Conservation (phyloP, 257 asterid genomes). For the Solanum medicagineum region DNA sequence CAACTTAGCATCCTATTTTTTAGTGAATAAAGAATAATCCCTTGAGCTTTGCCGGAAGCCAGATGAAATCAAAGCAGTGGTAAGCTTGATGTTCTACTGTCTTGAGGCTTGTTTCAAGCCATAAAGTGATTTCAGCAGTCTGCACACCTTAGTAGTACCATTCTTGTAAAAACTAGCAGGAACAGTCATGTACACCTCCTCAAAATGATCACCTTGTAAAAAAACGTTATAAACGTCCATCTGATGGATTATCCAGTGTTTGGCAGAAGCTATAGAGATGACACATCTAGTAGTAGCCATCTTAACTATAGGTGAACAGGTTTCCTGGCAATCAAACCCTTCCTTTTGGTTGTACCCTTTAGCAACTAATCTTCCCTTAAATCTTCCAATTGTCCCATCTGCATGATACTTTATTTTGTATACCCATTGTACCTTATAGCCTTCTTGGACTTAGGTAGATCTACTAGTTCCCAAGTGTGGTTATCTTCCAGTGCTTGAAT, state of each 20-base stretch:
- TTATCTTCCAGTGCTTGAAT: fast-evolving
- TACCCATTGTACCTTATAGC: not conserved
- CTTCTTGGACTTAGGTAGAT: fast-evolving
- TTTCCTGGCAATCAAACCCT: not conserved
- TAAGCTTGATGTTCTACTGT: too few relatives aligned
- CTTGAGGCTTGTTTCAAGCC: too few relatives aligned
- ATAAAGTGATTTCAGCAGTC: too few relatives aligned
- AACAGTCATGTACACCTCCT: too few relatives aligned
- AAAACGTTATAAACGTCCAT: too few relatives aligned
- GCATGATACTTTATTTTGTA: too few relatives aligned
- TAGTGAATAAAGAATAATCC: not conserved
- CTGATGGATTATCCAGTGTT: fast-evolving
- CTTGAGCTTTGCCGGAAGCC: fast-evolving
- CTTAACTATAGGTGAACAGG: not conserved
- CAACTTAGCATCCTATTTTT: too few relatives aligned
- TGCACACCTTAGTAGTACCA: too few relatives aligned
- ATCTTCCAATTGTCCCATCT: not conserved
- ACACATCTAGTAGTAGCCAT: too few relatives aligned
- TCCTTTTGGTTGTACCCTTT: too few relatives aligned
- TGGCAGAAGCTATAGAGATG: too few relatives aligned
- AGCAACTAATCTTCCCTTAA: not conserved
- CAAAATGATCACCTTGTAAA: fast-evolving
- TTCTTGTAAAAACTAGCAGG: too few relatives aligned
- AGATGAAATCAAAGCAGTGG: fast-evolving
- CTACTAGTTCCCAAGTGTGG: not conserved